phyloP scores from a whole-genome alignment of 176 grass and related monocot genomes.

The Eleusine indica region DNA sequence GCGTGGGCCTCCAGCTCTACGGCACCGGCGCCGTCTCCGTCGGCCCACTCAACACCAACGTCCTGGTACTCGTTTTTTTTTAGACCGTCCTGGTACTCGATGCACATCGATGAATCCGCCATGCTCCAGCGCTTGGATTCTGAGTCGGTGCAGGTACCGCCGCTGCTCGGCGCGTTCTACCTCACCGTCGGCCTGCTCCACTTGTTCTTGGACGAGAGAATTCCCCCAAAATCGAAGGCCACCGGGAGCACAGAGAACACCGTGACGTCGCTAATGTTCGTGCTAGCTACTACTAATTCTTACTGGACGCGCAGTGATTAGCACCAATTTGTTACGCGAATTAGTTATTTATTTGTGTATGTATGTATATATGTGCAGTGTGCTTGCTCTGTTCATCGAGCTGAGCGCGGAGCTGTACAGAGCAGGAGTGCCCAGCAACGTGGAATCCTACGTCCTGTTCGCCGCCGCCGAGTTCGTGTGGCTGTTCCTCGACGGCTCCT shows the following conservation, averaged over 20 bases:
- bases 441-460: constrained; percentile 69
- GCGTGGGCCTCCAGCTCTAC: constrained; percentile 76
- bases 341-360: not conserved
- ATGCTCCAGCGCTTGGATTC: not conserved
- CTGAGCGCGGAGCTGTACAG: constrained; percentile 86
- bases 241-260: constrained; percentile 56
- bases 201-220: constrained; percentile 63
- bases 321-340: not conserved
- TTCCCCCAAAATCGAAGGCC: constrained; percentile 43
- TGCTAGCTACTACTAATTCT: not conserved
- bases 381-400: constrained; percentile 78
- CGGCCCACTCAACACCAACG: constrained; percentile 73
- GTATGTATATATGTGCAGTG: constrained; percentile 38
- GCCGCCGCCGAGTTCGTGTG: constrained; percentile 70
- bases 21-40: constrained; percentile 64
- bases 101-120: no score
- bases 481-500: constrained; percentile 79
- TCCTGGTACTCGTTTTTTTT: constrained; percentile 47
- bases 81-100: no score
- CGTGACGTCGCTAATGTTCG: constrained; percentile 60
- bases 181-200: constrained; percentile 71
- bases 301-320: not conserved
- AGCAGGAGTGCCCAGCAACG: constrained; percentile 62
- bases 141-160: constrained; percentile 60
- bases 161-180: constrained; percentile 83